Percentiles rank a stretch among this genome's conserved stretches.
phyloP scores from a whole-genome alignment of 805 yeast genomes.

The Geotrichum ghanense region DNA sequence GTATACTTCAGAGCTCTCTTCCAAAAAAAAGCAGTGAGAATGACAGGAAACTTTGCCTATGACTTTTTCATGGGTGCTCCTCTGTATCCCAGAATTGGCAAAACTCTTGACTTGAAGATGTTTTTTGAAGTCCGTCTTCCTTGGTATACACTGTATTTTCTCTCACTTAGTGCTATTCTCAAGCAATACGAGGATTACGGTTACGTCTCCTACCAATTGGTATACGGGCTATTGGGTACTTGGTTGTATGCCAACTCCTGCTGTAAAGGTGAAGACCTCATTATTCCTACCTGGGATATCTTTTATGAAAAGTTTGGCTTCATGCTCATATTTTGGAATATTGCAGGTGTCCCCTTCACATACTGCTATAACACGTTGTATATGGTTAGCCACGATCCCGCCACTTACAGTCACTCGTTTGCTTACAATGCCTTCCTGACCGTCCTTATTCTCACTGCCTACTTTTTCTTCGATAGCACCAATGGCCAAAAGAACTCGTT shows the following conservation, averaged over 20 bases:
- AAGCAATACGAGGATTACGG: slow-evolving; percentile 81
- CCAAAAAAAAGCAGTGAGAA: slow-evolving; percentile 69
- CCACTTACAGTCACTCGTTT: slow-evolving; percentile 66
- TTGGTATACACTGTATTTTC: slow-evolving; percentile 82
- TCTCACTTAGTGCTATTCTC: slow-evolving; percentile 61
- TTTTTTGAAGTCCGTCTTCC: slow-evolving; percentile 96
- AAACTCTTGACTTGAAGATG: slow-evolving; percentile 85
- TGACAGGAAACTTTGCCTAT: slow-evolving; percentile 85
- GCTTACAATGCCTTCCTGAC: slow-evolving; percentile 47
- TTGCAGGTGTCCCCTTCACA: slow-evolving; percentile 97
- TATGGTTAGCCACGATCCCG: slow-evolving; percentile 73
- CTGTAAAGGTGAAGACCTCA: slow-evolving; percentile 93
- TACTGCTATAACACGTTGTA: slow-evolving; percentile 89
- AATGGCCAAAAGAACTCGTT: slow-evolving; percentile 93
- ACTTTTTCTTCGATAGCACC: slow-evolving; percentile 88
- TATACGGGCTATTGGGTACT: slow-evolving; percentile 67
- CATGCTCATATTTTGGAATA: slow-evolving; percentile 97
- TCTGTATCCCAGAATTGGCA: slow-evolving; percentile 88
- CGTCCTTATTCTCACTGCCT: slow-evolving; percentile 50
- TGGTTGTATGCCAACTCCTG: slow-evolving; percentile 96
- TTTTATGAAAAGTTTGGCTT: slow-evolving; percentile 99
- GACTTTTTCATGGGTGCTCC: slow-evolving; percentile 98
- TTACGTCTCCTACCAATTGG: slow-evolving; percentile 61
- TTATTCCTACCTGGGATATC: slow-evolving; percentile 99
- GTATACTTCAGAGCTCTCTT: slow-evolving; percentile 59